Conservation (phyloP, 2,329 filamentous ascomycete genomes). For the Aspergillus calidoustus region DNA sequence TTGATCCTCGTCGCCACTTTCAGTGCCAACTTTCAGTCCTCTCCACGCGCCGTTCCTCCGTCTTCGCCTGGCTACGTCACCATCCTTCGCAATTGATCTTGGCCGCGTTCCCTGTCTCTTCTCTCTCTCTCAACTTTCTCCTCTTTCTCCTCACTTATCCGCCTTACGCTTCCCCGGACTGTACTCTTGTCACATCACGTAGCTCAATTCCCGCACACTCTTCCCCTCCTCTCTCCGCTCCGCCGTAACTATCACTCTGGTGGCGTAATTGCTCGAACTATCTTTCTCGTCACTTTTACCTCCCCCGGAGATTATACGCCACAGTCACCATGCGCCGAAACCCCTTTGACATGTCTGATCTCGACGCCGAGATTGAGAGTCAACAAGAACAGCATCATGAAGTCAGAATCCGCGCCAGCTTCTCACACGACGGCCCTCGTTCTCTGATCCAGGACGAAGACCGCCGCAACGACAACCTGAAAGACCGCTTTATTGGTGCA, state of each 20-base stretch:
- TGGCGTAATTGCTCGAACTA: slow-evolving; percentile 24
- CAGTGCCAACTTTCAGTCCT: not conserved
- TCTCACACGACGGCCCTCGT: slow-evolving; percentile 40
- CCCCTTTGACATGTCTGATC: slow-evolving; percentile 39
- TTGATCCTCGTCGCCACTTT: not conserved
- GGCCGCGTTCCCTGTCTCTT: slow-evolving; percentile 23
- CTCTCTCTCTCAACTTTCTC: not conserved
- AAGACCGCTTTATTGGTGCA: slow-evolving; percentile 71
- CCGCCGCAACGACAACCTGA: slow-evolving; percentile 36
- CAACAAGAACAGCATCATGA: slow-evolving; percentile 22
- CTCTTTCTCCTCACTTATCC: slow-evolving; percentile 19
- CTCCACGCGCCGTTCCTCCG: slow-evolving; percentile 3
- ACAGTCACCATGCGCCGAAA: slow-evolving; percentile 27
- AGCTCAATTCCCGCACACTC: slow-evolving; percentile 14
- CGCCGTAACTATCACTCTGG: slow-evolving; percentile 22
- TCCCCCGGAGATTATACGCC: slow-evolving; percentile 5
- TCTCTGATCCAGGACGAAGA: slow-evolving; percentile 42
- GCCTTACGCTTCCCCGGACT: slow-evolving; percentile 6
- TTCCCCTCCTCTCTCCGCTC: slow-evolving; percentile 16
- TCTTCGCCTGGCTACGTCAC: slow-evolving; percentile 11
- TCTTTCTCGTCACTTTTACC: slow-evolving; percentile 10
- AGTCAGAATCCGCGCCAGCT: slow-evolving; percentile 33
- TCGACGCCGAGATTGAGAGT: slow-evolving; percentile 27
- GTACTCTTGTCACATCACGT: slow-evolving; percentile 13
- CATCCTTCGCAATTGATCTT: slow-evolving; percentile 17